Evolutionary conservation across 1,284 basidiomycete species (phyloP).

Genomic region (Fomes fomentarius): DNA sequence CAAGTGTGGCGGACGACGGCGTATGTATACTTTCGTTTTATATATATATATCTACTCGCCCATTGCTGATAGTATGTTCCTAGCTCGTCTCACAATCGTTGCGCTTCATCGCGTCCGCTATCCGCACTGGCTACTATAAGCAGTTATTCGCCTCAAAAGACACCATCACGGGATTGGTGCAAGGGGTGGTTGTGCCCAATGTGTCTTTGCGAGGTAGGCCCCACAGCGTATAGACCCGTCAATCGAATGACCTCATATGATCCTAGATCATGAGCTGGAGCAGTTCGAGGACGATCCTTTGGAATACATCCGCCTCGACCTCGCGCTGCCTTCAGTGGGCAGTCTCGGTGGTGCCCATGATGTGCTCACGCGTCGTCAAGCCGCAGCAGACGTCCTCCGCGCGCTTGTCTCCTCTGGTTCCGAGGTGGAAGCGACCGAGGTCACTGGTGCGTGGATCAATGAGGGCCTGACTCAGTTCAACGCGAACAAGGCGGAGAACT

Average conservation of each 20-base stretch:
- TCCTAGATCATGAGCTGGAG: conserved; percentile 83
- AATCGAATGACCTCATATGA: not conserved
- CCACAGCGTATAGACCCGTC: not conserved
- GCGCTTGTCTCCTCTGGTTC: conserved; percentile 82
- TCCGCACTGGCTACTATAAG: conserved; percentile 84
- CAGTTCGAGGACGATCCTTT: conserved; percentile 98
- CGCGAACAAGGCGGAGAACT: conserved; percentile 69
- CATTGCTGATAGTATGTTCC: not conserved
- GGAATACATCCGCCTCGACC: conserved; percentile 92
- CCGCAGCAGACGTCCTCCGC: conserved; percentile 91
- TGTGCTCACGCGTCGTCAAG: conserved; percentile 83
- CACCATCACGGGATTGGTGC: conserved; percentile 83
- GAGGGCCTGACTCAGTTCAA: conserved; percentile 74
- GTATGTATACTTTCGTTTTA: conserved; percentile 45
- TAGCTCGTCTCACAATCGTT: conserved; percentile 94
- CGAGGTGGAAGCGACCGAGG: conserved; percentile 83
- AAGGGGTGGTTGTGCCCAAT: conserved; percentile 94
- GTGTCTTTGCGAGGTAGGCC: conserved; percentile 71
- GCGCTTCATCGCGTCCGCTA: conserved; percentile 90
- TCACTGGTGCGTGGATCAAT: conserved; percentile 84
- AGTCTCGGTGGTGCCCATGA: conserved; percentile 44
- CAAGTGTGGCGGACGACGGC: conserved; percentile 78
- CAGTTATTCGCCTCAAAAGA: conserved; percentile 71
- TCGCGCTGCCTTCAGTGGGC: conserved; percentile 65
- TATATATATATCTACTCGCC: not conserved